These are phyloP conservation scores for Phylloporus rhodoxanthus DNA, from an alignment of 768 basidiomycete species.

Conservation along the genomic window DNA sequence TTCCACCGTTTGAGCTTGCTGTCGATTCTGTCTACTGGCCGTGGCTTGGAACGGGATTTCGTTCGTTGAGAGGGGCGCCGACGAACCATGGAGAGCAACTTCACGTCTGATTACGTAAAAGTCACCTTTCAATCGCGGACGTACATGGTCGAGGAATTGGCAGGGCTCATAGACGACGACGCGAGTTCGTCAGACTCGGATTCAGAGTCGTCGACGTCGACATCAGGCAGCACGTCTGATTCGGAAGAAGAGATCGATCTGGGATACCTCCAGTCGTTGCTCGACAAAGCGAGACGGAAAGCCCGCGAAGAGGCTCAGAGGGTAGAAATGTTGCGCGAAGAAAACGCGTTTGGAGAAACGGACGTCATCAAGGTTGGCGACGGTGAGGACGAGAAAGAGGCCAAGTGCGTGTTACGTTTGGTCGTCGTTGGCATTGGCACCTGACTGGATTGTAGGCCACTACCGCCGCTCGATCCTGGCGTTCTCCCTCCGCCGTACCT, in stretches of 20 bases:
- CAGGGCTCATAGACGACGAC: too few relatives aligned
- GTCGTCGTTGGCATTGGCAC: not conserved
- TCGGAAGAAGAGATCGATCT: constrained; percentile 44
- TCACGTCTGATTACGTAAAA: constrained; percentile 16
- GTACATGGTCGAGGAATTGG: not conserved
- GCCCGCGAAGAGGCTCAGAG: constrained; percentile 32
- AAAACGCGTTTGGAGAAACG: constrained; percentile 42
- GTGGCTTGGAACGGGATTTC: constrained; percentile 34
- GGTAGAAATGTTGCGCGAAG: constrained; percentile 21
- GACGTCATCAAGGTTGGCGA: constrained; percentile 46
- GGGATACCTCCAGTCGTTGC: constrained; percentile 56
- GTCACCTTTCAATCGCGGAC: constrained; percentile 2
- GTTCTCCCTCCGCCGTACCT: constrained; percentile 62
- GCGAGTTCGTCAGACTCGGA: constrained; percentile 31
- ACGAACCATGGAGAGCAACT: constrained; percentile 39
- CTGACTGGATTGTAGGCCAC: constrained; percentile 33
- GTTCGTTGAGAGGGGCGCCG: constrained; percentile 34
- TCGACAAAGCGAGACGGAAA: constrained; percentile 56
- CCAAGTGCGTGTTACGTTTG: constrained; percentile 28
- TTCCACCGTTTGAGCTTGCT: constrained; percentile 63
- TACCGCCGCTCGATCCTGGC: constrained; percentile 66
- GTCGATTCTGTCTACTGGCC: constrained; percentile 46
- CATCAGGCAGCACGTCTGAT: constrained; percentile 27
- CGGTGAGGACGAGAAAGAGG: constrained; percentile 26
- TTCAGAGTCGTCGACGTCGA: constrained; percentile 35